Percentiles rank a stretch among this genome's conserved stretches.
Conservation (phyloP, 805 yeast species). For the Yarrowia sp. region DNA sequence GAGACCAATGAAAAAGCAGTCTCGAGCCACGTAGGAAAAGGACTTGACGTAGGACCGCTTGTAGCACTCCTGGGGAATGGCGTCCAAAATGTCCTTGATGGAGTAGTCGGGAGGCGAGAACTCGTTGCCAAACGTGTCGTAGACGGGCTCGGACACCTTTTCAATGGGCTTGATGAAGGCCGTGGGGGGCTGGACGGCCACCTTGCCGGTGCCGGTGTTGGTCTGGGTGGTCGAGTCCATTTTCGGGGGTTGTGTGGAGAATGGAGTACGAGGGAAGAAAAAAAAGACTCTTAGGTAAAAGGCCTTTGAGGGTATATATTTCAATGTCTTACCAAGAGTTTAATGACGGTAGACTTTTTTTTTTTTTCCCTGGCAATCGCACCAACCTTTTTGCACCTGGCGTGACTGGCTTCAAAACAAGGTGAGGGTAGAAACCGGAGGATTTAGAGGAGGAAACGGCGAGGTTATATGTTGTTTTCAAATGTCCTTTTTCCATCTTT, state of each 20-base stretch:
- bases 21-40: slow-evolving; percentile 64
- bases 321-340: background rate
- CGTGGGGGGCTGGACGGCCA: slow-evolving; percentile 21
- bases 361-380: background rate
- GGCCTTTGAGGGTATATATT: slow-evolving; percentile 1
- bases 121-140: slow-evolving; percentile 60
- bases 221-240: slow-evolving; percentile 24
- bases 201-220: slow-evolving; percentile 22
- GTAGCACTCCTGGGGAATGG: slow-evolving; percentile 73
- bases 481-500: background rate
- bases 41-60: slow-evolving; percentile 56
- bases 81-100: slow-evolving; percentile 68
- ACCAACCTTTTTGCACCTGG: background rate
- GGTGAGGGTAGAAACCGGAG: too few relatives aligned
- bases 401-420: background rate
- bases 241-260: background rate
- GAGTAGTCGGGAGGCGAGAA: slow-evolving; percentile 72
- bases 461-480: background rate
- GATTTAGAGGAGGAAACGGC: background rate
- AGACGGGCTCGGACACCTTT: slow-evolving; percentile 27
- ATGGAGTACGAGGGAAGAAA: background rate
- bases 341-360: background rate
- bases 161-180: slow-evolving; percentile 18
- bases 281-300: background rate
- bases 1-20: slow-evolving; percentile 45